Percentiles rank a stretch among this genome's conserved stretches.
Evolutionary conservation across 129 eudicot genomes (phyloP).

Genomic region (Tanacetum coccineum): DNA sequence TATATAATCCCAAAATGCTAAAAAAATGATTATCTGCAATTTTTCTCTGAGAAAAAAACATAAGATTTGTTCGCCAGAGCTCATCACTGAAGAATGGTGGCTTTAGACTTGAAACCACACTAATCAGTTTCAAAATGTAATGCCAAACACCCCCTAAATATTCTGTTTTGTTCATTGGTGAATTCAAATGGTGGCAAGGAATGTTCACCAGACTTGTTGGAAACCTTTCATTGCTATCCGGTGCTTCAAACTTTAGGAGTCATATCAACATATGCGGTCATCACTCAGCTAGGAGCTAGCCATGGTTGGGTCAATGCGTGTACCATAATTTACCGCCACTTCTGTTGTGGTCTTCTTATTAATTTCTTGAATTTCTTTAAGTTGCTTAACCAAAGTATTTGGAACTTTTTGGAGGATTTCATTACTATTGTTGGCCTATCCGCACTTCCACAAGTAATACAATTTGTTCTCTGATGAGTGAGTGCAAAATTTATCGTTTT

Average conservation of each 20-base stretch:
- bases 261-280: slow-evolving; percentile 65
- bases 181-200: slow-evolving; percentile 46
- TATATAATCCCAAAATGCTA: no score
- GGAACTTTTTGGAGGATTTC: slow-evolving; percentile 93
- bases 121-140: not conserved
- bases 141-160: not conserved
- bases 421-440: slow-evolving; percentile 85
- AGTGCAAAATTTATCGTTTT: no score
- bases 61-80: no score
- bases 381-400: slow-evolving; percentile 51
- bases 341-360: slow-evolving; percentile 60
- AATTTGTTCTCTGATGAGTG: no score
- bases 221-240: slow-evolving; percentile 70
- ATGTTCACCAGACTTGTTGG: slow-evolving; percentile 93
- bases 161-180: not conserved
- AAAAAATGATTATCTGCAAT: no score
- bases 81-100: no score
- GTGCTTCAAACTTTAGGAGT: slow-evolving; percentile 87
- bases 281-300: slow-evolving; percentile 89
- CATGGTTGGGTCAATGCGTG: slow-evolving; percentile 89
- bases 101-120: not conserved
- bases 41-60: no score
- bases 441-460: slow-evolving; percentile 83
- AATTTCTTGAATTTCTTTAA: slow-evolving; percentile 72
- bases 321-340: slow-evolving; percentile 56